A percentile compares a stretch with the other conserved stretches of the same genome.
Evolutionary conservation across 768 basidiomycete species (phyloP).

Genomic region (Tylopilus sp.): DNA sequence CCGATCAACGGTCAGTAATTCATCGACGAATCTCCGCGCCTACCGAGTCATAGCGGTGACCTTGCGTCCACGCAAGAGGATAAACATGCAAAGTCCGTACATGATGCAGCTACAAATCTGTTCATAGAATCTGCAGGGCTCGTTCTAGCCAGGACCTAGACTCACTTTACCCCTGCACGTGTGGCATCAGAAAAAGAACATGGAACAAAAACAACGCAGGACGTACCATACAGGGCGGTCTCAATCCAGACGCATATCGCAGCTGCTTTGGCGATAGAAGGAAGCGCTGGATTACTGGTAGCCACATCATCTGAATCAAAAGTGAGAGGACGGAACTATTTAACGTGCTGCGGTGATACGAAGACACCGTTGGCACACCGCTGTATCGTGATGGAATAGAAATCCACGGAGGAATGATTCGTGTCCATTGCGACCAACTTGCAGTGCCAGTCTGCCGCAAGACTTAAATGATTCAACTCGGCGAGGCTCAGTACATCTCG

Average conservation of each 20-base stretch:
- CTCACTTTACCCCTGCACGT: neutral
- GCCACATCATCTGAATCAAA: too few relatives aligned
- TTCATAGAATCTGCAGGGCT: neutral
- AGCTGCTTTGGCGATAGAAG: neutral
- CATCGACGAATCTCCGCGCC: neutral
- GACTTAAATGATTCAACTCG: too few relatives aligned
- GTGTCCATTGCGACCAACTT: too few relatives aligned
- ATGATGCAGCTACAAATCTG: neutral
- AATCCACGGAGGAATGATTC: too few relatives aligned
- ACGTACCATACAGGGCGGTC: neutral
- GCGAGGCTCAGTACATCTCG: too few relatives aligned
- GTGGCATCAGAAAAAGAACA: too few relatives aligned
- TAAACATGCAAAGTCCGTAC: neutral
- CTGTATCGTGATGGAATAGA: too few relatives aligned
- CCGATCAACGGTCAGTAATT: neutral
- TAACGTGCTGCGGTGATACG: too few relatives aligned
- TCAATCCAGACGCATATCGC: neutral
- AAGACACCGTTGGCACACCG: too few relatives aligned
- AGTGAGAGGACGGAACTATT: too few relatives aligned
- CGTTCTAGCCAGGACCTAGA: neutral
- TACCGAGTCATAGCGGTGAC: neutral
- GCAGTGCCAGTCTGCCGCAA: too few relatives aligned
- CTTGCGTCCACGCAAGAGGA: neutral
- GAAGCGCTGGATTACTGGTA: neutral
- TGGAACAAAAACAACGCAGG: too few relatives aligned